Conservation (phyloP, 2,329 filamentous ascomycete genomes). For the Fusarium succisae region DNA sequence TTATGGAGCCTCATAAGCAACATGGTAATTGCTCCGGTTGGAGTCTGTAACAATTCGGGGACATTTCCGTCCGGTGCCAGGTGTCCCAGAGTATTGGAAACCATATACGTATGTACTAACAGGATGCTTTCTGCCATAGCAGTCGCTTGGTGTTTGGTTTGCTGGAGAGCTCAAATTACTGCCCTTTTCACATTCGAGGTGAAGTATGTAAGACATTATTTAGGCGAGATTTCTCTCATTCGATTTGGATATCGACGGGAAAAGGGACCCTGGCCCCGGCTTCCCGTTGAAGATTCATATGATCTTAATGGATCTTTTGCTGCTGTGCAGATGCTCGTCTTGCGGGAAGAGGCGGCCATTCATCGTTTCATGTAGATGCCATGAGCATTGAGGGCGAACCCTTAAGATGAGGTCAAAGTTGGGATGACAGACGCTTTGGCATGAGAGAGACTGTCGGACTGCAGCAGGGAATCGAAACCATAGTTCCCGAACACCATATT, state of each 20-base stretch:
- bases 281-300: slow-evolving; percentile 22
- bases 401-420: slow-evolving; percentile 26
- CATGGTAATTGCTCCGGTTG: slow-evolving; percentile 28
- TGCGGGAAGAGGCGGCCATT: slow-evolving; percentile 2
- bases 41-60: slow-evolving; percentile 28
- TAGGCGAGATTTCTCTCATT: slow-evolving; percentile 10
- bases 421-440: slow-evolving; percentile 32
- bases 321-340: slow-evolving; percentile 21
- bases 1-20: slow-evolving; percentile 8
- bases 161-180: slow-evolving; percentile 35
- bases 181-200: slow-evolving; percentile 6
- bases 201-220: slow-evolving; percentile 1
- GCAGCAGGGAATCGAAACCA: slow-evolving; percentile 30
- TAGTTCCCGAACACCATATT: slow-evolving; percentile 28
- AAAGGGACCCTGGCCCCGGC: slow-evolving; percentile 26
- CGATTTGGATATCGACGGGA: neutral
- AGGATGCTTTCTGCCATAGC: slow-evolving; percentile 12
- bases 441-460: slow-evolving; percentile 16
- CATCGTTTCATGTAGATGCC: neutral
- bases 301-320: slow-evolving; percentile 19
- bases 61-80: slow-evolving; percentile 33
- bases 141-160: slow-evolving; percentile 18
- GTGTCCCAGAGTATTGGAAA: slow-evolving; percentile 37
- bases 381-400: slow-evolving; percentile 15
- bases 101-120: slow-evolving; percentile 7